These are phyloP conservation scores for Botrytis aclada DNA, from an alignment of 2,329 filamentous ascomycete species.

Conservation along the genomic window DNA sequence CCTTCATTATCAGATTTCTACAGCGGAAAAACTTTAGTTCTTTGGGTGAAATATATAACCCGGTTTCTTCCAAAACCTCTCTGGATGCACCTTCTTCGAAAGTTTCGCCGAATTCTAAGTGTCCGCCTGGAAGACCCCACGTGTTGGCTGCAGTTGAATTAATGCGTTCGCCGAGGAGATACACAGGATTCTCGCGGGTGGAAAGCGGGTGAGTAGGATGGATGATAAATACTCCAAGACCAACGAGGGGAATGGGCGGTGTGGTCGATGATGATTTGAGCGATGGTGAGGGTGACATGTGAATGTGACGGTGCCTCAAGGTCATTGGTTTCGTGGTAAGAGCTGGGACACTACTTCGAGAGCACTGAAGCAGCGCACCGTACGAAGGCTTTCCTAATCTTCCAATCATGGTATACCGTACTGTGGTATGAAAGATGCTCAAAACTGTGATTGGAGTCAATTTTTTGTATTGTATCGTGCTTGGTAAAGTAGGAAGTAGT, in stretches of 20 bases:
- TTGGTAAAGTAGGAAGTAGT: neutral
- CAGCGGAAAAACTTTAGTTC: slow-evolving; percentile 53
- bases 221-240: slow-evolving; percentile 28
- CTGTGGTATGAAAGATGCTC: neutral
- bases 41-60: slow-evolving; percentile 48
- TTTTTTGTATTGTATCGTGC: neutral
- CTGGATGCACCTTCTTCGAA: slow-evolving; percentile 61
- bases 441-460: neutral
- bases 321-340: neutral
- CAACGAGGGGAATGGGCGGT: slow-evolving; percentile 19
- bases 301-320: neutral
- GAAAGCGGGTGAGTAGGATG: slow-evolving; percentile 1
- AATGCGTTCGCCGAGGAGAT: slow-evolving; percentile 27
- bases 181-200: slow-evolving; percentile 24
- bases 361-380: neutral
- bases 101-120: slow-evolving; percentile 67
- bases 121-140: slow-evolving; percentile 69
- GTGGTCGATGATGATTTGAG: neutral
- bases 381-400: neutral
- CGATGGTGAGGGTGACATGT: neutral
- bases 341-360: neutral
- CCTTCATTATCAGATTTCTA: slow-evolving; percentile 40
- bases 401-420: slow-evolving; percentile 1
- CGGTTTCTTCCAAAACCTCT: slow-evolving; percentile 70
- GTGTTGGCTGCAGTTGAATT: slow-evolving; percentile 43